Evolutionary conservation across 179 eudicot species (phyloP), one percentile per base, ranked within the genome.

Genomic region (Sideroxylon spinosum): DNA sequence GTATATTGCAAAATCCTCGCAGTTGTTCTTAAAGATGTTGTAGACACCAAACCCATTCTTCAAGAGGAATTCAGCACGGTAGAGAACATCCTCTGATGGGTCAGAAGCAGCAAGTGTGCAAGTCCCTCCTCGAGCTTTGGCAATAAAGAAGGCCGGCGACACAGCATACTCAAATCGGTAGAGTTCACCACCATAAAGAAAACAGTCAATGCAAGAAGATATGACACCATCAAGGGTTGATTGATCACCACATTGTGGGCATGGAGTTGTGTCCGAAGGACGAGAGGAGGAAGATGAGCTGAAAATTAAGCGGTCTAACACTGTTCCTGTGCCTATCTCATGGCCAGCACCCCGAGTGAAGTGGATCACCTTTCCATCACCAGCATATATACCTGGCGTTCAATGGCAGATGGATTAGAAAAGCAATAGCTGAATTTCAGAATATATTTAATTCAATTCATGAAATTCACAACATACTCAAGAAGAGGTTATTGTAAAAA

Each of bases 1-100:
- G 81, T 92, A 93, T 59, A 91, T 85, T 9, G 98, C 91, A 25
- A 93, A 93, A 71, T 93, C 97, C 86, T 93, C 98, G 61, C 93
- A 92, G 82, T 90, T 92, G 81, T 93, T 93, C 85, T 85, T 87
- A 79, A 90, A 92, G 23, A 89, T 28, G 81, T 88, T 79, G 84
- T 93, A 93, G 22, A 59, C 86, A 23, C 96, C 96, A 82, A 91
- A 91, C 28, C 96, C 96, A 29, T 93, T 93, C 73, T 83, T 82
- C 6, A 90, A 88, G 59, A 93, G 88, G 68, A 81, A 85, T 46
- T 85, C 79, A 67, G 98, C 93, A 13, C 97, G 97, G 75, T 84
- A 82, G 52, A 93, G 75, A 65, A 86, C 95, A 28, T 86, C 88
- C 63, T 87, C 88, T 1, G 90, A 74, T n/a, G 97, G 88, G 79